Evolutionary conservation across 1,139 yeast species (phyloP).

Genomic region (Candida sp.): DNA sequence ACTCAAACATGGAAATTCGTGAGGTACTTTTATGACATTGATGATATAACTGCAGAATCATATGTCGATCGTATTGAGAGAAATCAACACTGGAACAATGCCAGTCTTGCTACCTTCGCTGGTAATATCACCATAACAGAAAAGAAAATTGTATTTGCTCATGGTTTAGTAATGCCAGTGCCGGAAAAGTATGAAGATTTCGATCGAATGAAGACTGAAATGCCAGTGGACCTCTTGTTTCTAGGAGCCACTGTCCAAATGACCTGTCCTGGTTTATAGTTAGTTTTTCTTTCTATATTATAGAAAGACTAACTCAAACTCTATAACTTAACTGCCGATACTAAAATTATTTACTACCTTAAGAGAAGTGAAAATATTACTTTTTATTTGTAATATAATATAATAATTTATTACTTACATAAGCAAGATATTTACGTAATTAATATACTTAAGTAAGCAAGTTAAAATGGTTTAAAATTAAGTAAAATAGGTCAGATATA

Average conservation of each 20-base stretch:
- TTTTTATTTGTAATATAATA: too few species aligned
- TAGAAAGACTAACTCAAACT: too few species aligned
- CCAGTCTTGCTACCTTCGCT: conserved; percentile 28
- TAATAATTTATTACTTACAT: too few species aligned
- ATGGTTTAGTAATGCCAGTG: conserved; percentile 31
- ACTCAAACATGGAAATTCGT: conserved; percentile 45
- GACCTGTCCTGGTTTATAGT: conserved; percentile 38
- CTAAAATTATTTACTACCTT: too few species aligned
- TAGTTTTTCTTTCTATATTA: too few species aligned
- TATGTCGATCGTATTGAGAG: conserved; percentile 20
- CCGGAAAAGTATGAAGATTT: conserved; percentile 29
- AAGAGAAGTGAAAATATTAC: too few species aligned
- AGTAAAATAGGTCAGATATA: too few species aligned
- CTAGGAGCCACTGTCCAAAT: conserved; percentile 39
- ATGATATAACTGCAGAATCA: conserved; percentile 18
- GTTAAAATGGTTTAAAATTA: too few species aligned
- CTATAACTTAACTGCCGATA: too few species aligned
- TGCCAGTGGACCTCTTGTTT: conserved; percentile 20
- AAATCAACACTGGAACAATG: conserved; percentile 23
- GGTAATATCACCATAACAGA: conserved; percentile 34
- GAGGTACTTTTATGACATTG: conserved; percentile 31
- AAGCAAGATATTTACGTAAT: too few species aligned
- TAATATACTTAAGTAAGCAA: too few species aligned
- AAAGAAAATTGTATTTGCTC: conserved; percentile 34
- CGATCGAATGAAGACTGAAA: conserved; percentile 14